Evolutionary conservation across 2,329 filamentous ascomycete species (phyloP), one percentile per base, ranked within the genome.

Genomic region (Aspergillaceae sp.): DNA sequence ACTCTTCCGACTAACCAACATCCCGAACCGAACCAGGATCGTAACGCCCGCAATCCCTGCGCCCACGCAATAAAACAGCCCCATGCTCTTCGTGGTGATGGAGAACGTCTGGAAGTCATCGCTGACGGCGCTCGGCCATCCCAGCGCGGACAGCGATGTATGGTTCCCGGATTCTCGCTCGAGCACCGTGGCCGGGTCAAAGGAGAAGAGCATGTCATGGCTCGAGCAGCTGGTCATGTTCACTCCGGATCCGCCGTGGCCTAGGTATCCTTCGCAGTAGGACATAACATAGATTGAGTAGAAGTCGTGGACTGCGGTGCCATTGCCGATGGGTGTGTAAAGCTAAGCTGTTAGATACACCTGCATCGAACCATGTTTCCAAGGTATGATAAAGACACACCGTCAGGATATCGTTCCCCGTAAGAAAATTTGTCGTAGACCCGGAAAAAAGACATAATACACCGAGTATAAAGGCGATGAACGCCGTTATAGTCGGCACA

Each of bases 361-460:
- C 19, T 19, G 19, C 19, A 19, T 19, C 19, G 19, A 19, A 19
- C 19, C 19, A 19, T 19, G 19, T 19, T 19, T 19, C 19, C 19
- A 19, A 19, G 34, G 34, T 36, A 19, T 7, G n/a, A 11, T 11
- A 5, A 36, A 19, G 26, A 56, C 70, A 35, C 62, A 79, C 77
- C 3, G 76, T 80, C 34, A 83, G 58, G 30, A 83, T 65, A 48
- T 78, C 67, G 49, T 75, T 79, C 45, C 75, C 67, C 50, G 80
- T 73, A 63, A 84, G 72, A 54, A 81, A 74, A 10, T 67, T 68
- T 43, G 66, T 68, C 55, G 76, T 78, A 34, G 74, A 71, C 34
- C 80, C 80, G 1, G 80, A 79, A 54, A 82, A 82, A 48, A 84
- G 68, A 57, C 75, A 80, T 6, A 83, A 68, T 53, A 83, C 72